Evolutionary conservation across 2,329 filamentous ascomycete species (phyloP), one percentile per base, ranked within the genome.

Genomic region (Calonectria henricotiae): DNA sequence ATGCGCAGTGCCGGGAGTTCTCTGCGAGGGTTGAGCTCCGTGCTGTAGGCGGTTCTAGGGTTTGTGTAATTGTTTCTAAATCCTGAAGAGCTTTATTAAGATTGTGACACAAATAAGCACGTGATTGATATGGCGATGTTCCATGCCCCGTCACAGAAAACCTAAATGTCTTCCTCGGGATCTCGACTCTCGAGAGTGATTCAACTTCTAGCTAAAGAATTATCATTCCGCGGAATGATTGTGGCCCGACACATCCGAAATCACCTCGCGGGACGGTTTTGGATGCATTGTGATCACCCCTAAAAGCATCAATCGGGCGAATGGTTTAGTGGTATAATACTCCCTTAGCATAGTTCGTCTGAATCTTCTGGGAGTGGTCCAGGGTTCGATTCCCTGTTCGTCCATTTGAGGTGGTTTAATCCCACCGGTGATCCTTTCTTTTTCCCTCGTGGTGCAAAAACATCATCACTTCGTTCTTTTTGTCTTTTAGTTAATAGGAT

Each of bases 261-360:
- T 37, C 46, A 13, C 12, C 13, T 20, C 23, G 4, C 46, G 12
- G 46, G 25, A 25, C 46, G 8, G 23, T 15, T 17, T 49, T 49
- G 11, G 5, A 30, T 49, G 46, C 46, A 49, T 49, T 49, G 23
- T 49, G 9, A 13, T 49, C 46, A 20, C 23, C 3, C 7, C 1
- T 2, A 49, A 6, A 15, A 17, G 2, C 11, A 30, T 30, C 12
- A 27, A 49, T 49, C 15, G 46, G 46, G 46, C 46, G 46, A 49
- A 49, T 49, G 46, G 46, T 30, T 30, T 49, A 49, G 23, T 46
- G 43, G 43, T 46, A 46, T 46, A 46, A 46, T 46, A 46, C n/a
- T 46, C 43, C 43, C 43, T 46, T 44, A 44, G 41, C 41, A 44
- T 44, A 44, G 4, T 46, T 46, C 43, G 43, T 23, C 43, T 20